Base-by-base conservation (phyloP, 768 basidiomycete genomes). In the Phylloporus arenicola region DNA sequence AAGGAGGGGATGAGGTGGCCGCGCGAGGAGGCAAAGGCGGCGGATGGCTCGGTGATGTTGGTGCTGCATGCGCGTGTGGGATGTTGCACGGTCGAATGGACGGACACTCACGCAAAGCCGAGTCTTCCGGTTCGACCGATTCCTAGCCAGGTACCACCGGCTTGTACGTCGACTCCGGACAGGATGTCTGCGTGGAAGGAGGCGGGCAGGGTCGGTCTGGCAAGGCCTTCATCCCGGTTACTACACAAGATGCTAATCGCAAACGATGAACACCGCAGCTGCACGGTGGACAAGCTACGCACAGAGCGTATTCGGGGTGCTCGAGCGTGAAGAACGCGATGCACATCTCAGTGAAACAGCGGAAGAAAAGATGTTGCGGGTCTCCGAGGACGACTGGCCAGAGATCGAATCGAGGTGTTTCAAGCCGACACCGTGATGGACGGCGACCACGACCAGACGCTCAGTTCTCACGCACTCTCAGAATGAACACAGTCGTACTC, bases 141-240 rank as follows among this genome's bases (percentile, higher is more conserved):
- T 12, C 90, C 90, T 59, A 89, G 76, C 90, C 90, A 92, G 31
- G 88, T 86, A 39, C 90, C 90, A 35, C 88, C 88, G 3, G 82
- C 88, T 43, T 70, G 70, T 19, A 73, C 61, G 68, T 92, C 90
- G 57, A 83, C 77, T 43, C 90, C 90, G 2, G 88, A 91, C 48
- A 92, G 74, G 52, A 92, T 65, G 43, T 61, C 61, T 16, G 79
- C 73, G 63, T 88, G 89, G 64, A 83, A 88, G 56, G 75, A 71
- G 12, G 86, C 87, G 41, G 75, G 68, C 52, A 70, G 64, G 2
- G 88, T 86, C 10, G 86, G 86, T 49, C 89, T 76, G 46, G 72
- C 61, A 44, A 91, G 72, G 62, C 67, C 77, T 62, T 92, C 89
- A 65, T 92, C 89, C 47, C 89, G 80, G 66, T 91, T 91, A 43